phyloP scores from a whole-genome alignment of 768 basidiomycete genomes.

The Roridomyces roridus region DNA sequence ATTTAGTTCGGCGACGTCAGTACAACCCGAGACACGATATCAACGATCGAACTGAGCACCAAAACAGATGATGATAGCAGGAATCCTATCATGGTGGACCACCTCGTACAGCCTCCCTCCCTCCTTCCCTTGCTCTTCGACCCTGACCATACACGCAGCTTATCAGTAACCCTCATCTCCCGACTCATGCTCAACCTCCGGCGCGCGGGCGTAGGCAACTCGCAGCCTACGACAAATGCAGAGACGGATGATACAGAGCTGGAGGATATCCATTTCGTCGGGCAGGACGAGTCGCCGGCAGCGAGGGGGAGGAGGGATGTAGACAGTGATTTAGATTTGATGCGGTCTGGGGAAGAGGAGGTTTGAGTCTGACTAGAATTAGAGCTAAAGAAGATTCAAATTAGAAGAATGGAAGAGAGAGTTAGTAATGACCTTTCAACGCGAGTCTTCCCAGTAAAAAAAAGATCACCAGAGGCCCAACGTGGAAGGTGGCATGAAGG shows the following conservation, averaged over 20 bases:
- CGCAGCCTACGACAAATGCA: background rate
- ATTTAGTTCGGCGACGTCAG: constrained; percentile 16
- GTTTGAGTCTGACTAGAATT: too few relatives aligned
- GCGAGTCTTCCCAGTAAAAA: too few relatives aligned
- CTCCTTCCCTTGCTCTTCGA: background rate
- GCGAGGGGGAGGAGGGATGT: too few relatives aligned
- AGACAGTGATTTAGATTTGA: too few relatives aligned
- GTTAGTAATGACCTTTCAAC: too few relatives aligned
- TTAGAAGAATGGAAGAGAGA: too few relatives aligned
- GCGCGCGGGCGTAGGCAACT: background rate
- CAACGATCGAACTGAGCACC: background rate
- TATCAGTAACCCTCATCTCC: constrained; percentile 7
- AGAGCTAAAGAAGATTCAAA: too few relatives aligned
- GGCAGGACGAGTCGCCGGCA: background rate
- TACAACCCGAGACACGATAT: background rate
- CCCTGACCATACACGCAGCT: background rate
- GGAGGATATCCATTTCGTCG: constrained; percentile 8
- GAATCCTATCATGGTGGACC: constrained; percentile 20
- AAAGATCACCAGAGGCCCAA: too few relatives aligned
- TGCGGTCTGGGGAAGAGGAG: too few relatives aligned
- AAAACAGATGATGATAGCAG: constrained; percentile 14
- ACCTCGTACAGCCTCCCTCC: constrained; percentile 6
- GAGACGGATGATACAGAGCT: background rate
- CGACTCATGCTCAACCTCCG: constrained; percentile 8
- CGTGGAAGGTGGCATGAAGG: too few relatives aligned